Base-by-base conservation (phyloP, 306 rosid species). In the Begonia loranthoides region DNA sequence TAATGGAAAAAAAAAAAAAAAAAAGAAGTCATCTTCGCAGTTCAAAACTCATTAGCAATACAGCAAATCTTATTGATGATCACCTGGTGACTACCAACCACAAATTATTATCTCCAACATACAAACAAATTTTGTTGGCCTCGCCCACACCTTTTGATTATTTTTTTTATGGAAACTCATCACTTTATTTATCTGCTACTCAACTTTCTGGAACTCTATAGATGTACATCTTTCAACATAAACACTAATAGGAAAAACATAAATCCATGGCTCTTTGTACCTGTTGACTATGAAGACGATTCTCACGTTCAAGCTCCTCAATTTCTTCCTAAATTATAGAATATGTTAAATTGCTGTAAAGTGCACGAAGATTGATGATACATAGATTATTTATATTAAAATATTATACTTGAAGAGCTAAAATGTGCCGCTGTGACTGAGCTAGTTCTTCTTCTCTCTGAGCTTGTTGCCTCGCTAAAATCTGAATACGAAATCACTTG, bases 381-480 rank as follows among this genome's bases (percentile, higher is more conserved):
- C 68, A 38, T 43, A 62, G 14, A 41, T 53, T 28, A 28, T 28
- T 51, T 39, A 43, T 33, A 65, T 33, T 51, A 56, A 14, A n/a
- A 44, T 52, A 49, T 70, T 89, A 56, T 74, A 92, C 99, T 73
- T 86, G 94, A 73, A 92, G 99, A n/a, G 94, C 96, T 64, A 86
- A 78, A 59, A 92, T 92, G 65, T 92, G 99, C 66, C 96, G 76
- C 66, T 92, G 99, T 39, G 99, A 83, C 57, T 80, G 93, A 66
- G 93, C 72, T 57, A 92, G 74, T 66, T 92, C 96, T 68, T 92
- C 99, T 74, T 86, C 99, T 66, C 96, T 83, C 59, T 92, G 99
- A 14, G 96, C 99, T 76, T 92, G 96, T 73, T 86, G 99, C 79
- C 99, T 92, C 22, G 99, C 99, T 76, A 92, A 66, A 69, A 86